Percentiles rank a stretch among this genome's conserved stretches.
These are phyloP conservation scores for Melaleuca alternifolia DNA, from an alignment of 345 rosid genomes.

Conservation along the genomic window DNA sequence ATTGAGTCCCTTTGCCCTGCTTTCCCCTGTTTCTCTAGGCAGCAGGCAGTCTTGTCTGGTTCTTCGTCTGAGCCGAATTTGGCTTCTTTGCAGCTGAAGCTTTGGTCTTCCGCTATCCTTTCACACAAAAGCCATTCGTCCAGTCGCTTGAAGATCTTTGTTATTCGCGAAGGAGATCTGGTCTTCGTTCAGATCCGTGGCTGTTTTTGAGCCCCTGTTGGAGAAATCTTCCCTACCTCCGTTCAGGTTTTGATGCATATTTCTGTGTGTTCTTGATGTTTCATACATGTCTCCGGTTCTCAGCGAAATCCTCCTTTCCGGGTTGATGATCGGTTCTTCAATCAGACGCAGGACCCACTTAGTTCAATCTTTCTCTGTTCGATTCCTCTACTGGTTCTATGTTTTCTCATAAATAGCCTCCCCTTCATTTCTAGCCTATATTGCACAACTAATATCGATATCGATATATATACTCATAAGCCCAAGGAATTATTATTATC, in stretches of 20 bases:
- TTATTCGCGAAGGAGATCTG: background rate
- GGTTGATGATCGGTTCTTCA: conserved; percentile 10
- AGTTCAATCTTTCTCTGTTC: conserved; percentile 16
- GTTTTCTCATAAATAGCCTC: conserved; percentile 6
- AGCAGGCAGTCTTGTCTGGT: background rate
- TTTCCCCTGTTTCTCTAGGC: background rate
- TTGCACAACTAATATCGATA: background rate
- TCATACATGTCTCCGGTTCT: conserved; percentile 9
- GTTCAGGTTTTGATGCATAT: background rate
- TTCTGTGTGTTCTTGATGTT: background rate
- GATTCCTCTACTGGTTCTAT: conserved; percentile 20
- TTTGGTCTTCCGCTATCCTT: background rate
- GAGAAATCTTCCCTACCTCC: background rate
- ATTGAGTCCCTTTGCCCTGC: background rate
- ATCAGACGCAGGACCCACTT: conserved; percentile 10
- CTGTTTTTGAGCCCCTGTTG: background rate
- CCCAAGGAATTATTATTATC: background rate
- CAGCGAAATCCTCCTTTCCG: conserved; percentile 14
- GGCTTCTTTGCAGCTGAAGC: background rate
- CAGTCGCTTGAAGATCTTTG: background rate
- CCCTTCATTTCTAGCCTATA: background rate
- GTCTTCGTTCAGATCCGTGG: background rate
- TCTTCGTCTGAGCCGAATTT: background rate
- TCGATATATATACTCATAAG: background rate
- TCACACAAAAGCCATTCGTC: background rate